phyloP scores from a whole-genome alignment of 768 basidiomycete species.

The Cytidiella melzeri region DNA sequence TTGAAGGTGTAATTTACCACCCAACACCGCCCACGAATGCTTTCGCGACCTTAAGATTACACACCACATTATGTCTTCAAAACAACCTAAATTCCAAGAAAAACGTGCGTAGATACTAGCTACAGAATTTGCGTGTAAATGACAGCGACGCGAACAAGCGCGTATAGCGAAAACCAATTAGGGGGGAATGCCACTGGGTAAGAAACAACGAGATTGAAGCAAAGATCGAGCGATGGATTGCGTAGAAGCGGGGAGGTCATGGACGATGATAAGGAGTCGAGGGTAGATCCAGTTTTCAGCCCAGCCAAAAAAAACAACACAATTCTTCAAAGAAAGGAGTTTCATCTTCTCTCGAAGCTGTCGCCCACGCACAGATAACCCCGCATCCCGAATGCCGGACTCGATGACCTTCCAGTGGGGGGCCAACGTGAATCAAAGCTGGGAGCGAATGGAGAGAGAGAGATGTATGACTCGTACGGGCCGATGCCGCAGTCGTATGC shows the following conservation, averaged over 20 bases:
- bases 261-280: constrained; percentile 9
- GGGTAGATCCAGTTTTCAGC: constrained; percentile 9
- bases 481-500: constrained; percentile 3
- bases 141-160: constrained; percentile 4
- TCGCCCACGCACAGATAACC: constrained; percentile 1
- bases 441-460: not conserved
- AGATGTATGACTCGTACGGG: constrained; percentile 4
- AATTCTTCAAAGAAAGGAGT: no score
- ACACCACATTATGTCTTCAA: not conserved
- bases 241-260: constrained; percentile 7
- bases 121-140: constrained; percentile 9
- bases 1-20: not conserved
- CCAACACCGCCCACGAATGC: not conserved
- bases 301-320: constrained; percentile 13
- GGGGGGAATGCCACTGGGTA: not conserved
- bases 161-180: not conserved
- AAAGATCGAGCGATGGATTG: constrained; percentile 1
- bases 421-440: no score
- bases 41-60: not conserved
- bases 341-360: not conserved
- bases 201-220: not conserved
- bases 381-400: not conserved
- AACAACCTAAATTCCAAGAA: not conserved
- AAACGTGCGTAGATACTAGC: constrained; percentile 6
- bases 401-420: not conserved